Base-by-base conservation (phyloP, 345 rosid species). In the Linum tenue region DNA sequence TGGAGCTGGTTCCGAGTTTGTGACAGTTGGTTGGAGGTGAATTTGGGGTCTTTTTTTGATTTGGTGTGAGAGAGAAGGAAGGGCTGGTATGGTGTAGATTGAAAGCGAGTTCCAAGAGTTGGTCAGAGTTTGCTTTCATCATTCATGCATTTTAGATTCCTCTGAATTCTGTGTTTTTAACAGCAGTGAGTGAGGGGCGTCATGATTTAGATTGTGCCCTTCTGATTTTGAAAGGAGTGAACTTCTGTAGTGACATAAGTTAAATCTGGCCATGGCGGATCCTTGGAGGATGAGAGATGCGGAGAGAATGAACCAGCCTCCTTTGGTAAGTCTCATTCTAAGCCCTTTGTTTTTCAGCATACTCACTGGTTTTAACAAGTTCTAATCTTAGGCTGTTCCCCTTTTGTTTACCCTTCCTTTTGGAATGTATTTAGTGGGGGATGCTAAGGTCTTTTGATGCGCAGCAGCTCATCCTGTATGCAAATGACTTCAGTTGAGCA, bases 261-360 rank as follows among this genome's bases (percentile, higher is more conserved):
- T 35, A 63, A 67, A 17, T 72, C 66, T 64, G 76, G 65, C 72
- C 39, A 72, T 69, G 62, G 43, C 51, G 40, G 65, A 56, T 65
- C 64, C 58, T 68, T 57, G 60, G 50, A 69, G 64, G 64, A 70
- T 66, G 66, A 73, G 69, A 70, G 63, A 83, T 83, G 53, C 53
- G 90, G 88, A 85, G 40, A 79, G 88, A 70, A 64, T 77, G 81
- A 75, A 82, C 73, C 94, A 87, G 62, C 90, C 94, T 72, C 94
- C 90, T 68, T 68, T 87, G 90, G 90, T 85, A 78, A 78, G 60
- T 77, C 63, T 77, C 60, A 8, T 70, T 22, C 31, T 22, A 22
- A 22, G 31, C 31, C 31, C 31, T 22, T 22, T 22, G 31, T 22
- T 22, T 22, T 22, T 22, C 31, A 22, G 31, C 31, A 22, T 22